Evolutionary conservation across 768 basidiomycete genomes (phyloP).

Genomic region (Mycena floridula): DNA sequence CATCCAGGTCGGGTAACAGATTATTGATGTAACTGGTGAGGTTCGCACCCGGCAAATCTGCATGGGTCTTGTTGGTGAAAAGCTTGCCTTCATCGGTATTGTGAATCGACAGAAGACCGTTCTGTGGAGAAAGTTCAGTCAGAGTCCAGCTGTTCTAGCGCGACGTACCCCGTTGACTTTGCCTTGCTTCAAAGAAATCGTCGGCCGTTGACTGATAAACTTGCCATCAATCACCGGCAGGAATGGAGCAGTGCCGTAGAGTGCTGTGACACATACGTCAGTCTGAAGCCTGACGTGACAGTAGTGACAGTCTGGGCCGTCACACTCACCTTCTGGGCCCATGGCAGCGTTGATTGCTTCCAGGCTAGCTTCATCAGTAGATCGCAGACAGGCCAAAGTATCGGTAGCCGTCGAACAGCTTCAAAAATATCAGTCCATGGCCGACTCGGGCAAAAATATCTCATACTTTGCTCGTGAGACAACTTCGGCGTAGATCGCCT

Average conservation of each 20-base stretch:
- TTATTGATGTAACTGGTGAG: background rate
- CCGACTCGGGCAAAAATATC: background rate
- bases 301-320: conserved; percentile 11
- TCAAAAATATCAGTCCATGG: background rate
- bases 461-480: conserved; percentile 11
- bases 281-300: too few species aligned
- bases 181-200: conserved; percentile 18
- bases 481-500: background rate
- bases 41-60: background rate
- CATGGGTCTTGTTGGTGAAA: conserved; percentile 12
- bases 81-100: conserved; percentile 18
- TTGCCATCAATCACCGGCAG: conserved; percentile 26
- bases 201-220: conserved; percentile 25
- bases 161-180: conserved; percentile 24
- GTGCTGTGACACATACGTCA: too few species aligned
- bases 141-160: background rate
- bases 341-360: conserved; percentile 13
- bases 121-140: background rate
- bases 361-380: background rate
- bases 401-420: background rate
- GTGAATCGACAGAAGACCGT: conserved; percentile 14
- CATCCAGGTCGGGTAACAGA: background rate
- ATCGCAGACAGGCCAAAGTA: background rate
- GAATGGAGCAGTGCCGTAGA: conserved; percentile 18
- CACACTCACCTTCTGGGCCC: conserved; percentile 19